Evolutionary conservation across 75 land plant genomes (phyloP), one percentile per base, ranked within the genome.

Genomic region (Cunninghamia lanceolata): DNA sequence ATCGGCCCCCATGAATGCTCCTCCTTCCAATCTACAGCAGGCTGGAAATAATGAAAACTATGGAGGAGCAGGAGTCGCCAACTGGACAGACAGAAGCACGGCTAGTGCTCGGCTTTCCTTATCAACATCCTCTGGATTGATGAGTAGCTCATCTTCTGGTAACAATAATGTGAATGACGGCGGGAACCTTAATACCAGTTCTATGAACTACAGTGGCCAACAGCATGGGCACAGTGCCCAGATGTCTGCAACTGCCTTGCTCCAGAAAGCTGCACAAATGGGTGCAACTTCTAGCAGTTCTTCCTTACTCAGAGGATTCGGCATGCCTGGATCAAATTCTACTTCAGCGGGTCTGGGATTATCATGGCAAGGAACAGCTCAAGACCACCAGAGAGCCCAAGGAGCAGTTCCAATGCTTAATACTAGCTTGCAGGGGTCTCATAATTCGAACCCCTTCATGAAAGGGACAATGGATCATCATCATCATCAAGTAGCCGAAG

Each of bases 191-290:
- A 59, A 68, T 34, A 47, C 90, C 35, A 68, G 35, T 36, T 75
- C 83, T 36, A 21, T 71, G 39, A 66, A 71, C 43, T 84, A 79
- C 77, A 86, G 59, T 43, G 66, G 50, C 36, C 89, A 78, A 38
- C 90, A 89, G 71, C 84, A 80, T 84, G 83, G 86, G 10, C 79
- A 87, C 82, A 78, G 87, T 4, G 85, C 91, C 16, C 93, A 90
- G 84, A 89, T 88, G 90, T 86, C 89, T 53, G 91, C 91, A 9
- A 90, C 91, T 21, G 91, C 91, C 0, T 83, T 90, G 80, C 90
- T 90, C 68, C 91, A 88, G 87, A 90, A 90, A 53, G 91, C 91
- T n/a, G 90, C 90, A 34, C 85, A 88, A 84, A 90, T 90, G 90
- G 87, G 91, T n/a, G 91, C 89, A 42, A 86, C 90, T 32, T 40